A percentile compares a stretch with the other conserved stretches of the same genome.
These are phyloP conservation scores for Oidiodendron maius DNA, from an alignment of 495 filamentous ascomycete genomes.

Conservation along the genomic window DNA sequence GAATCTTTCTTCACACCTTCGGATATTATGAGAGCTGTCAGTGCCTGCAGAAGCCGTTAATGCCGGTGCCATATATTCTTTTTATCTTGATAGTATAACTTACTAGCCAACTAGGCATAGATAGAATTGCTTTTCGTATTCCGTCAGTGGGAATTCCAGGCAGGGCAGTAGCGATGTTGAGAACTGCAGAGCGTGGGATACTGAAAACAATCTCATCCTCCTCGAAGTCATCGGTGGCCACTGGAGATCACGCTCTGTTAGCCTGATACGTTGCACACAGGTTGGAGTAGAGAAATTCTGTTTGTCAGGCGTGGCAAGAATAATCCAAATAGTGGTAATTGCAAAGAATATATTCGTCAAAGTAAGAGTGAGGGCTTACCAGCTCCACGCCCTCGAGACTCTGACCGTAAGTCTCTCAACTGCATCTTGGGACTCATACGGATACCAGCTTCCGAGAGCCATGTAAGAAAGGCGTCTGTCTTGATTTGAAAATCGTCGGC, in stretches of 20 bases:
- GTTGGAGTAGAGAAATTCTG: too few relatives aligned
- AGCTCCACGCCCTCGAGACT: slow-evolving; percentile 52
- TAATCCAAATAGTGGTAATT: too few relatives aligned
- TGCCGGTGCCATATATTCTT: not conserved
- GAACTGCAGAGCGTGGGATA: slow-evolving; percentile 49
- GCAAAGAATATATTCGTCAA: too few relatives aligned
- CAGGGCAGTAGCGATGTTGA: slow-evolving; percentile 26
- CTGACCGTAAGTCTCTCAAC: slow-evolving; percentile 46
- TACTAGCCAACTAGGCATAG: slow-evolving; percentile 23
- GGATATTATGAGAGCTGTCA: slow-evolving; percentile 78
- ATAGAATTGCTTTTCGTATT: not conserved
- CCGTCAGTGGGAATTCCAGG: not conserved
- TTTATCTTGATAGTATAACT: too few relatives aligned
- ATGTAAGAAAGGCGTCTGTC: slow-evolving; percentile 46
- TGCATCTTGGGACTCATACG: slow-evolving; percentile 48
- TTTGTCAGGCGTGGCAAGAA: too few relatives aligned
- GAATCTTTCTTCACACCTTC: slow-evolving; percentile 62
- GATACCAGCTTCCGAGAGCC: slow-evolving; percentile 47
- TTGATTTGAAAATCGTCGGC: slow-evolving; percentile 37
- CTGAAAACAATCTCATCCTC: slow-evolving; percentile 62
- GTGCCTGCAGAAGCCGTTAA: slow-evolving; percentile 15
- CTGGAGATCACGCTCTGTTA: slow-evolving; percentile 27
- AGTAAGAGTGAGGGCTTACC: slow-evolving; percentile 35
- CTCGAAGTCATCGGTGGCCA: slow-evolving; percentile 49
- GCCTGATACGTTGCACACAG: too few relatives aligned